A percentile compares a stretch with the other conserved stretches of the same genome.
phyloP scores from a whole-genome alignment of 1,284 basidiomycete genomes.

The Gymnopus androsaceus region DNA sequence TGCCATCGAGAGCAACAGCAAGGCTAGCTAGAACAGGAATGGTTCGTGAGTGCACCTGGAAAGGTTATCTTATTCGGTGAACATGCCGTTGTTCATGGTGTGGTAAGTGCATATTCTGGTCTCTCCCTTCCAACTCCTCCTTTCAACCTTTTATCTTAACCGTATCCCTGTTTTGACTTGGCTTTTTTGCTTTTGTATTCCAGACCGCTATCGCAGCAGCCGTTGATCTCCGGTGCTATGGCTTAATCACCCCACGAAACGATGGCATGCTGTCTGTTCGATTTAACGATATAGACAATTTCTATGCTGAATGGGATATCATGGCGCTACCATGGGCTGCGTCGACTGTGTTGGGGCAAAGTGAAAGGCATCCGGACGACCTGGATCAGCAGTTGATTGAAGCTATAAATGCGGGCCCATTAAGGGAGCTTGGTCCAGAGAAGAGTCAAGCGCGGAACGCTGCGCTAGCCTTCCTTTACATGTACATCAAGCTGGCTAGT shows the following conservation, averaged over 20 bases:
- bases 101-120: no score
- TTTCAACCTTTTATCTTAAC: neutral
- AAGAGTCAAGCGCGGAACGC: constrained; percentile 65
- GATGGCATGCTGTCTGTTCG: constrained; percentile 79
- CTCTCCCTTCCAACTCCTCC: neutral
- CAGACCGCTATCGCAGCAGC: constrained; percentile 95
- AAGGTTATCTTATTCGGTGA: constrained; percentile 99
- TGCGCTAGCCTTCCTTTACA: constrained; percentile 86
- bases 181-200: constrained; percentile 13
- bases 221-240: constrained; percentile 95
- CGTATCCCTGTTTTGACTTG: neutral
- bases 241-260: constrained; percentile 72
- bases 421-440: constrained; percentile 46
- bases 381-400: constrained; percentile 74
- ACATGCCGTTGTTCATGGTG: constrained; percentile 98
- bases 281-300: constrained; percentile 80
- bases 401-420: constrained; percentile 58
- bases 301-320: constrained; percentile 82
- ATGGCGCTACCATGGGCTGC: constrained; percentile 85
- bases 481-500: constrained; percentile 83
- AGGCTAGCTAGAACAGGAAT: constrained; percentile 50
- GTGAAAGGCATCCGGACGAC: constrained; percentile 60
- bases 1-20: constrained; percentile 46
- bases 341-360: constrained; percentile 54
- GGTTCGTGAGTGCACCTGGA: constrained; percentile 93